Evolutionary conservation across 2,329 filamentous ascomycete genomes (phyloP).

Genomic region (Cryphonectria parasitica): DNA sequence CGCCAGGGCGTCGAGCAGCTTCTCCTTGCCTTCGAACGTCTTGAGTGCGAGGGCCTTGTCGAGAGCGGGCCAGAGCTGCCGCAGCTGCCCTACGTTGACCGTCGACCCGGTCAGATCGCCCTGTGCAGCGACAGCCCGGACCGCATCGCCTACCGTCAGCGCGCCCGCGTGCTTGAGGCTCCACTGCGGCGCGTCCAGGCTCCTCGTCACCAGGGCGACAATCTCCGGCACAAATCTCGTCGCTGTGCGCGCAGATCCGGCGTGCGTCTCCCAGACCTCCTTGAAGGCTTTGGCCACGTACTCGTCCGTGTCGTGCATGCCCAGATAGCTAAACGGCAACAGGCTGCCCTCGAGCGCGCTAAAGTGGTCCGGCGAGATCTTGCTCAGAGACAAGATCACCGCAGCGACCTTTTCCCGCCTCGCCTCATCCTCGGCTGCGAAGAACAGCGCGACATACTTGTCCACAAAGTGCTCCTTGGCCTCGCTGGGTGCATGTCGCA

Average conservation of each 20-base stretch:
- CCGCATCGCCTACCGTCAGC: conserved; percentile 75
- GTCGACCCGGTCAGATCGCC: conserved; percentile 57
- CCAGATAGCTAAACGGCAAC: conserved; percentile 86
- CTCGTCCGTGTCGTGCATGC: conserved; percentile 81
- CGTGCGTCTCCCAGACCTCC: conserved; percentile 88
- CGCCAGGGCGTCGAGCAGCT: conserved; percentile 77
- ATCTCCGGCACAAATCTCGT: conserved; percentile 86
- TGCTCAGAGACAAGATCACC: conserved; percentile 80
- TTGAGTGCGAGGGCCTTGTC: conserved; percentile 84
- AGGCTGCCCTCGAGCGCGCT: conserved; percentile 73
- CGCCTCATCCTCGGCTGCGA: conserved; percentile 76
- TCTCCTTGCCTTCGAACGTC: conserved; percentile 91
- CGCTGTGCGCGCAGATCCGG: conserved; percentile 81
- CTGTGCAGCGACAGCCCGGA: conserved; percentile 66
- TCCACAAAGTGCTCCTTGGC: conserved; percentile 55
- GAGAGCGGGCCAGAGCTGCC: conserved; percentile 77
- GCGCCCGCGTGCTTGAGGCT: conserved; percentile 87
- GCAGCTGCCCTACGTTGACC: conserved; percentile 63
- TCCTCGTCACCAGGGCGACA: conserved; percentile 64
- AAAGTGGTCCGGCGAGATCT: conserved; percentile 88
- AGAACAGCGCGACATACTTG: conserved; percentile 71
- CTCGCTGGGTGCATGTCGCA: conserved; percentile 60
- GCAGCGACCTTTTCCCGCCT: conserved; percentile 79
- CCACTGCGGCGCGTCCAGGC: conserved; percentile 84
- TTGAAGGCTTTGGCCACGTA: conserved; percentile 79